Evolutionary conservation across 768 basidiomycete genomes (phyloP).

Genomic region (Aureoboletus auriporus): DNA sequence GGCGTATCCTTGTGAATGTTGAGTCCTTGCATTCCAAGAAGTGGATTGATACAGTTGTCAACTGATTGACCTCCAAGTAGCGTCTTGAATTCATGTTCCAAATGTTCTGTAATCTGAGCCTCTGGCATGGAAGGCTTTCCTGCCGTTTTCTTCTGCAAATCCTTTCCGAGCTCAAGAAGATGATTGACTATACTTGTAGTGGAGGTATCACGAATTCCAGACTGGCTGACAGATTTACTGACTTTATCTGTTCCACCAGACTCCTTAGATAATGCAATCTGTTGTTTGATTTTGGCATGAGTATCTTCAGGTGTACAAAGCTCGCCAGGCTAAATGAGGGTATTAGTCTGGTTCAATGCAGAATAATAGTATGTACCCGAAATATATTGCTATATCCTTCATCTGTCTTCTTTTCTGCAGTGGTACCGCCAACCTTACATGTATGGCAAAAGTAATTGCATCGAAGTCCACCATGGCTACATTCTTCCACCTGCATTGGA

Average conservation of each 20-base stretch:
- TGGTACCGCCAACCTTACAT: conserved; percentile 30
- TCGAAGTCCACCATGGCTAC: conserved; percentile 29
- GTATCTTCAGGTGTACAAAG: conserved; percentile 6
- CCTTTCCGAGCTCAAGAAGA: conserved; percentile 28
- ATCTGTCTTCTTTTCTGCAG: conserved; percentile 18
- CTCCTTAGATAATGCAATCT: conserved; percentile 2
- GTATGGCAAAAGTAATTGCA: conserved; percentile 32
- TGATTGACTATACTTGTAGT: conserved; percentile 30
- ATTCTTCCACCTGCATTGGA: conserved; percentile 36
- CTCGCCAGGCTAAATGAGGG: conserved; percentile 2
- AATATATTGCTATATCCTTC: conserved; percentile 26
- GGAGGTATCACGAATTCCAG: conserved; percentile 31
- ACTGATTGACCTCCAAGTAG: conserved; percentile 4
- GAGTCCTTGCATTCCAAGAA: conserved; percentile 16
- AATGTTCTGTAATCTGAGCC: background rate
- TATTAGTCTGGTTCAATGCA: background rate
- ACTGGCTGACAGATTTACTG: conserved; percentile 27
- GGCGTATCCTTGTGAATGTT: conserved; percentile 32
- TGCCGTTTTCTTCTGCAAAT: background rate
- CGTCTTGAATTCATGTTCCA: conserved; percentile 3
- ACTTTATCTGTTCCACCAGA: conserved; percentile 13
- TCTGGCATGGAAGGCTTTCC: conserved; percentile 3
- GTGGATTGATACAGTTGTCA: conserved; percentile 11
- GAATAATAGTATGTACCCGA: background rate
- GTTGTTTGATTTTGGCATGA: background rate